Base-by-base conservation (phyloP, 805 yeast species). In the Cyberlindnera maritima region DNA sequence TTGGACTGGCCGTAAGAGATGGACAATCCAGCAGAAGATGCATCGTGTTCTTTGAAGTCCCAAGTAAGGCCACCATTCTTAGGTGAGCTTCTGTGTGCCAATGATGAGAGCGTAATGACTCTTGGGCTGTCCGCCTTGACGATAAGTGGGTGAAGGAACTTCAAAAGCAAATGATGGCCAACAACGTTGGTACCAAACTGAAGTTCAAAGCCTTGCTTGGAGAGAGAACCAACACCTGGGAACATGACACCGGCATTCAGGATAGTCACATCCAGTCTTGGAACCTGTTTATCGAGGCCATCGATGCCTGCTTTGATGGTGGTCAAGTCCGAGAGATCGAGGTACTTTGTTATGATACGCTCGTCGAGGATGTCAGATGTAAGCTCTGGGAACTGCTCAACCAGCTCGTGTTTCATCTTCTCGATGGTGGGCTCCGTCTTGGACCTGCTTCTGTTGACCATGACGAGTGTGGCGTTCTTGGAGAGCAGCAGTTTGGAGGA, bases 171-270 rank as follows among this genome's bases (percentile, higher is more conserved):
- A 43, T 67, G 73, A 23, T 76, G 75, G 2, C 75, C 81, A 14
- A 78, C 52, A 17, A 58, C 68, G 56, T 77, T 78, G 17, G 72
- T 69, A 10, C 78, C 81, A 35, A 75, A 59, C 44, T 72, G 76
- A 32, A 64, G 44, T 43, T 77, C 81, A 46, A 63, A 68, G 9
- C 77, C 79, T 58, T 77, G 79, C 11, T 43, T 57, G 4, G 80
- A 67, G 28, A 47, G 49, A 9, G 69, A 52, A 1, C 67, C 71
- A 21, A 40, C 41, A 3, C 75, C 71, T 2, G 72, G 71, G 10
- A 44, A 48, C 73, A 71, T 70, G 3, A 75, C 68, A 29, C 76
- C 77, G 11, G 77, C 78, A 54, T 75, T 75, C 52, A 70, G 68
- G 28, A 74, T 59, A 18, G 71, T 61, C 2, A 68, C 60, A 43